Conservation (phyloP, 257 asterid genomes). For the Nicotiana noctiflora region DNA sequence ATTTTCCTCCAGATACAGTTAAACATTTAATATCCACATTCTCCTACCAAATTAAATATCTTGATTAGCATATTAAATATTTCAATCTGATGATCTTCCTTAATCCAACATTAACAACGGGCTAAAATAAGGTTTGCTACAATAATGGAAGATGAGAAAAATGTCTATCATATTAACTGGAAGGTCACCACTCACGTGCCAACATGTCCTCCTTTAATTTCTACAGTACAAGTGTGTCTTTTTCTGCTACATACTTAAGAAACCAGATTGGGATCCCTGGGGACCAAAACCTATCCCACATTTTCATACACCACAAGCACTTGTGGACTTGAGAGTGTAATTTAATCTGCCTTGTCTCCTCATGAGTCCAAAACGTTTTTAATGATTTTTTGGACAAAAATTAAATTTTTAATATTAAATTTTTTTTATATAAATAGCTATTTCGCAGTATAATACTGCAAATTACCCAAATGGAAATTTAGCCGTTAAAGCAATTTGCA, state of each 20-base stretch:
- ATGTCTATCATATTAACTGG: conserved; percentile 20
- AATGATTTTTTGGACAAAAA: too few species aligned
- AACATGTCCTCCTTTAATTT: conserved; percentile 23
- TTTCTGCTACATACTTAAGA: background rate
- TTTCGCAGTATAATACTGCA: too few species aligned
- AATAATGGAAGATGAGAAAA: background rate
- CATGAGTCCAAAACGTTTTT: too few species aligned
- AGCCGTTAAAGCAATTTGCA: too few species aligned
- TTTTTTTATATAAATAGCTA: too few species aligned
- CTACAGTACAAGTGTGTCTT: conserved; percentile 28
- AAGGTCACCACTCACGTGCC: conserved; percentile 22
- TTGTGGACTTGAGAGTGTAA: conserved; percentile 13
- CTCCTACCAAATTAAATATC: too few species aligned
- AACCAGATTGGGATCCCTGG: conserved; percentile 21
- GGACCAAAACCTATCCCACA: conserved; percentile 7
- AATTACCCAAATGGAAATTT: too few species aligned
- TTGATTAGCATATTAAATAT: too few species aligned
- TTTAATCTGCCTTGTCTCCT: conserved; percentile 33
- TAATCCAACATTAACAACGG: background rate
- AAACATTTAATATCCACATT: too few species aligned
- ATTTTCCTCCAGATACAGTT: too few species aligned
- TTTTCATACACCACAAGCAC: conserved; percentile 1
- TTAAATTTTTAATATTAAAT: too few species aligned
- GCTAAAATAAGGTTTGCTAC: conserved; percentile 15
- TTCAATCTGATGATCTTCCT: background rate